Conservation (phyloP, 345 rosid genomes). For the Populus pruinosa region DNA sequence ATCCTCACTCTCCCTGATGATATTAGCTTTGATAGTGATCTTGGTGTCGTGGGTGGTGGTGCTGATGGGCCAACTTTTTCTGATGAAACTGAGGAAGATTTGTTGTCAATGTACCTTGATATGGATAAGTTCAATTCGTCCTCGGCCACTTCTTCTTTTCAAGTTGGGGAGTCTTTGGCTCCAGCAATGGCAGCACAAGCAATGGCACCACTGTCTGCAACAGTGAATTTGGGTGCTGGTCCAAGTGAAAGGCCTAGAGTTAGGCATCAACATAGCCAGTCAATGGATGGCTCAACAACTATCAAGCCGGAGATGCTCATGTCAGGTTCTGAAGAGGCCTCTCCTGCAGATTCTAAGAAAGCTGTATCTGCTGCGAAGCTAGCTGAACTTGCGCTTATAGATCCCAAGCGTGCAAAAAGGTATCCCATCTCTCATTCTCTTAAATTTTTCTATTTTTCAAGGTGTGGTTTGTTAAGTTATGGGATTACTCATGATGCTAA, state of each 20-base stretch:
- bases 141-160: slow-evolving; percentile 63
- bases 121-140: slow-evolving; percentile 83
- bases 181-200: slow-evolving; percentile 14
- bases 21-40: slow-evolving; percentile 84
- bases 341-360: slow-evolving; percentile 64
- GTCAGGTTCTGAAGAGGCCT: slow-evolving; percentile 57
- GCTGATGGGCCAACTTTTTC: slow-evolving; percentile 69
- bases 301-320: slow-evolving; percentile 81
- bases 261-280: slow-evolving; percentile 91
- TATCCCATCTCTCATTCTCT: slow-evolving; percentile 11
- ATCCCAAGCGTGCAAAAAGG: slow-evolving; percentile 99
- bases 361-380: slow-evolving; percentile 88
- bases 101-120: slow-evolving; percentile 74
- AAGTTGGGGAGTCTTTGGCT: slow-evolving; percentile 49
- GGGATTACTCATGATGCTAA: background rate
- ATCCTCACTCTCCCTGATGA: slow-evolving; percentile 90
- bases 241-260: slow-evolving; percentile 70
- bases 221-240: slow-evolving; percentile 31
- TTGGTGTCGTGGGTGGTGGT: slow-evolving; percentile 66
- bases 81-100: slow-evolving; percentile 84
- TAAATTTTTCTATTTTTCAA: background rate
- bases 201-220: slow-evolving; percentile 20
- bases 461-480: background rate
- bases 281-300: slow-evolving; percentile 82
- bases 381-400: slow-evolving; percentile 93